Conservation (phyloP, 192 early-diverging fungal genomes). For the Mortierella antarctica region DNA sequence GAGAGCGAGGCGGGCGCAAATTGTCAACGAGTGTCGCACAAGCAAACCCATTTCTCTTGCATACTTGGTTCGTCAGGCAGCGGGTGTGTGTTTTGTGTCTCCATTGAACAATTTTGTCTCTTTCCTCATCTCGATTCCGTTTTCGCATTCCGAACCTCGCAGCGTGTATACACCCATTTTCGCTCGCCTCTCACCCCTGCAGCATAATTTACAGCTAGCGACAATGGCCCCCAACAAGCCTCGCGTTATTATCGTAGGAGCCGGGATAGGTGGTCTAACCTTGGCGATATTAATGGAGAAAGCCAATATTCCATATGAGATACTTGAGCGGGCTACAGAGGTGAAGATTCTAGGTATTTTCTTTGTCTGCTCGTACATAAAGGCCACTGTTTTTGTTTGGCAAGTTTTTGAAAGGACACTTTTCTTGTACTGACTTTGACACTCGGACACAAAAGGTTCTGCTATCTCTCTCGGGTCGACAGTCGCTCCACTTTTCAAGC, state of each 20-base stretch:
- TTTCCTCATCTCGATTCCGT: not conserved
- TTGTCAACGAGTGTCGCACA: no score
- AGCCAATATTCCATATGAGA: constrained; percentile 15
- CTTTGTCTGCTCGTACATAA: not conserved
- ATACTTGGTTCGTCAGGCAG: no score
- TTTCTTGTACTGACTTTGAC: not conserved
- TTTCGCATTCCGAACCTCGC: not conserved
- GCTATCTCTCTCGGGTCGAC: not conserved
- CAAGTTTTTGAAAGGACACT: not conserved
- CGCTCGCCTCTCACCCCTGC: not conserved
- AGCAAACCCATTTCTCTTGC: no score
- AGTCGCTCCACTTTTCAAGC: not conserved
- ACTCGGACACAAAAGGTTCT: not conserved
- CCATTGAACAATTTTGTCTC: not conserved
- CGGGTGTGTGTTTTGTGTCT: not conserved
- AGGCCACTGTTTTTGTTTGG: not conserved
- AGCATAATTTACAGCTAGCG: not conserved
- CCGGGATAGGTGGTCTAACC: constrained; percentile 22
- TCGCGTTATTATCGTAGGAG: constrained; percentile 41
- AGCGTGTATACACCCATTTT: not conserved
- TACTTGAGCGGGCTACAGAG: constrained; percentile 22
- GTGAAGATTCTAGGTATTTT: not conserved
- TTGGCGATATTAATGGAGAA: constrained; percentile 19
- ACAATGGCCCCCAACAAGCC: not conserved
- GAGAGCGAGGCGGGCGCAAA: no score